Evolutionary conservation across 2,329 filamentous ascomycete species (phyloP).

Genomic region (Elsinoe fawcettii): DNA sequence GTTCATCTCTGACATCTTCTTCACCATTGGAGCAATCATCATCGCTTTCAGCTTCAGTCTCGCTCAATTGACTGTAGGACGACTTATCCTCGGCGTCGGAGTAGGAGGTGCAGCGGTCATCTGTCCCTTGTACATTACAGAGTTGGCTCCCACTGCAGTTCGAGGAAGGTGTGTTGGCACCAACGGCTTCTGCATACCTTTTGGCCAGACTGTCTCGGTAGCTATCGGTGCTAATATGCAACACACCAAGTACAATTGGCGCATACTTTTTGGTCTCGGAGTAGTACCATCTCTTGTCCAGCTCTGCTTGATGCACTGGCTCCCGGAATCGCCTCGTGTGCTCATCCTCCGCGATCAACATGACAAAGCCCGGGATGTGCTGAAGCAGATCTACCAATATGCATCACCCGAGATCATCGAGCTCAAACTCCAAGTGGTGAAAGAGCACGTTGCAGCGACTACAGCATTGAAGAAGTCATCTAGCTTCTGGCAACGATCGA

Average conservation of each 20-base stretch:
- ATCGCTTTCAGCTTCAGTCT: conserved; percentile 28
- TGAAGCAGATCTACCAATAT: background rate
- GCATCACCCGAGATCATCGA: background rate
- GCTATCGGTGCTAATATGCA: too few relatives aligned
- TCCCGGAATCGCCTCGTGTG: background rate
- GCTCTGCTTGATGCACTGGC: background rate
- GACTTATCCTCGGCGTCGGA: conserved; percentile 43
- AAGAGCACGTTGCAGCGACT: background rate
- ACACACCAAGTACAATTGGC: background rate
- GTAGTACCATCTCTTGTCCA: too few relatives aligned
- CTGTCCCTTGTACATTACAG: conserved; percentile 41
- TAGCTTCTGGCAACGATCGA: background rate
- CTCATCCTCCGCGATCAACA: background rate
- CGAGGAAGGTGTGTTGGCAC: conserved; percentile 29
- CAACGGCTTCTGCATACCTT: too few relatives aligned
- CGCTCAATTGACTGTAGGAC: conserved; percentile 39
- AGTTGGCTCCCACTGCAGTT: conserved; percentile 44
- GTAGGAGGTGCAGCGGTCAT: conserved; percentile 43
- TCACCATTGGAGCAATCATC: conserved; percentile 31
- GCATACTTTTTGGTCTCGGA: too few relatives aligned
- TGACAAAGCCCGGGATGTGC: background rate
- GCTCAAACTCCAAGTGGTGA: background rate
- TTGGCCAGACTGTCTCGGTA: too few relatives aligned
- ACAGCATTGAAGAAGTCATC: background rate
- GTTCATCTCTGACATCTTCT: conserved; percentile 36